Percentiles rank a stretch among this genome's conserved stretches.
Evolutionary conservation across 768 basidiomycete species (phyloP).

Genomic region (Mycena galericulata): DNA sequence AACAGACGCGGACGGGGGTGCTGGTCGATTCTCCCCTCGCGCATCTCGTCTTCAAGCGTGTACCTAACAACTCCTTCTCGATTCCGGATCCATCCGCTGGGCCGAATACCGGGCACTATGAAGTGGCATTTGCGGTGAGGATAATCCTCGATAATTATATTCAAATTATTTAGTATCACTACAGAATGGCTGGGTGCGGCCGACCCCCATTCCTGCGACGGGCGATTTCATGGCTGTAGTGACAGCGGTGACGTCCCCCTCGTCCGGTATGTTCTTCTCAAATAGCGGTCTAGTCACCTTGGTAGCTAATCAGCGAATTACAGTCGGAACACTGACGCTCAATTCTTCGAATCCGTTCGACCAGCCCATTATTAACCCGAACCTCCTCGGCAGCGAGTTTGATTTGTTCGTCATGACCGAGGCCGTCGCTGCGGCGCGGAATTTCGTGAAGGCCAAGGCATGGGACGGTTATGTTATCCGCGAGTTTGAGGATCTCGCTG

Average conservation of each 20-base stretch:
- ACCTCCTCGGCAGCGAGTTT: no score
- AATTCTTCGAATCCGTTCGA: constrained; percentile 56
- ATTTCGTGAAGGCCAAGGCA: no score
- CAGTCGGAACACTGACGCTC: constrained; percentile 44
- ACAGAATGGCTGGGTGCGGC: constrained; percentile 31
- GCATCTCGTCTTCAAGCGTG: constrained; percentile 42
- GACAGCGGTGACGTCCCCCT: constrained; percentile 38
- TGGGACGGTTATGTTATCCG: constrained; percentile 40
- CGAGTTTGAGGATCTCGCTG: constrained; percentile 30
- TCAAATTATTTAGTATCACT: constrained; percentile 46
- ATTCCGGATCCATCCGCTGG: no score
- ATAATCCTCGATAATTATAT: constrained; percentile 41
- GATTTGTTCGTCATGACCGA: no score
- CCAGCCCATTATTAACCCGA: constrained; percentile 57
- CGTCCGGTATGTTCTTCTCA: constrained; percentile 36
- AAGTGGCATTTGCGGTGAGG: constrained; percentile 40
- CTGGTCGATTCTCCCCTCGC: constrained; percentile 37
- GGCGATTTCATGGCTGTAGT: constrained; percentile 37
- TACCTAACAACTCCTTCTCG: constrained; percentile 36
- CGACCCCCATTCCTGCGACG: constrained; percentile 29
- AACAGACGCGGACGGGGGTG: constrained; percentile 37
- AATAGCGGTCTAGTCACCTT: no score
- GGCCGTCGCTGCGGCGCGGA: no score
- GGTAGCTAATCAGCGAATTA: not conserved
- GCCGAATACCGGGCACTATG: no score